Base-by-base conservation (phyloP, 73 alveolate genomes). In the Paramecium pentaurelia region DNA sequence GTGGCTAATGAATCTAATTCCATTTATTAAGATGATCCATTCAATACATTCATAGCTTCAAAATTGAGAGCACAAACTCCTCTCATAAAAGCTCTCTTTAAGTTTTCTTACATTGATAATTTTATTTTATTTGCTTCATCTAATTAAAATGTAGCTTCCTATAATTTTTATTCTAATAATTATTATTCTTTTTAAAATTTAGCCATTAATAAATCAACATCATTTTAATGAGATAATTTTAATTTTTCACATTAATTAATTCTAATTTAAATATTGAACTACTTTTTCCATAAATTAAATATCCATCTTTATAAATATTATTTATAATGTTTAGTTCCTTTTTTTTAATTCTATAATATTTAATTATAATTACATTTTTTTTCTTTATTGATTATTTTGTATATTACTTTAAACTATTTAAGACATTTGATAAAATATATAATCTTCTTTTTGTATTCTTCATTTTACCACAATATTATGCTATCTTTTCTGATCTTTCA, bases 51-150 rank as follows among this genome's bases (percentile, higher is more conserved):
- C 99, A 98, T 98, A 3, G 99, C 99, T 88, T 98, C 99, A 93
- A 98, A 97, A 93, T 98, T 98, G 94, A 98, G 83, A 5, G 99
- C 99, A 95, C 99, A 97, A 36, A 98, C 99, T 71, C 99, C 99
- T 77, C 99, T 98, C 99, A 98, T 97, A 93, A 98, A 97, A 3
- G 99, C 99, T 95, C 97, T 97, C 95, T 98, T 97, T 86, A 98
- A 94, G 92, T 98, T 97, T 73, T 97, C 99, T 85, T 97, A 96
- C 94, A 98, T 97, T 86, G 86, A 93, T 5, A 92, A 92, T 93
- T 95, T 97, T 25, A 95, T 83, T 71, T 93, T 97, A 58, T 95
- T 94, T 58, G 95, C 96, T 60, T 95, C 93, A 71, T 96, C 98
- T 30, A 97, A 95, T 25, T 86, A 86, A n/a, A 58, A 37, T 89